Evolutionary conservation across 768 basidiomycete genomes (phyloP), one percentile per base, ranked within the genome.

Genomic region (Mycena galericulata): DNA sequence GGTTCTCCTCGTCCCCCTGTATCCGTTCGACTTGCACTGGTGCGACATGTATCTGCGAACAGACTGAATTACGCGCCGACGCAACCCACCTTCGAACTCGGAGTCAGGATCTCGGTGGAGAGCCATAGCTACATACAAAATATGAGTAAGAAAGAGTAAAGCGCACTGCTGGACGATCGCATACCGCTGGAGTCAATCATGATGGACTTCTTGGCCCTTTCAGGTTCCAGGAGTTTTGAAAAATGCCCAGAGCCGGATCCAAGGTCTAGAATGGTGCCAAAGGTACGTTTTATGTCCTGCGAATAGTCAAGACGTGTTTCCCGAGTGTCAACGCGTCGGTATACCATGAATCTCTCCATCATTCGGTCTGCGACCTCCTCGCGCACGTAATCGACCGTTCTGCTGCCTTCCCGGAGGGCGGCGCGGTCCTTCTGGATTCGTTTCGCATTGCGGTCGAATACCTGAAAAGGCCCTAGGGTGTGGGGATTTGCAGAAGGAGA

Each of bases 211-310:
- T 86, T 80, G 14, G 90, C 88, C 72, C 88, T 90, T 59, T 89
- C 84, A 15, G 79, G 76, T 70, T 93, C 92, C 49, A 98, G 75
- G 34, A 97, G 83, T 75, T 92, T 95, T 8, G 96, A 88, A 73
- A 99, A 92, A 80, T 97, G 96, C 1, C 98, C 98, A 3, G 98
- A 85, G 14, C 97, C 96, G 30, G 95, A 90, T 1, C 95, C 95
- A 29, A 98, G 81, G 80, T 99, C 98, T 20, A 99, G 80, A 24
- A 99, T 83, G 2, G 89, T 85, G 53, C 84, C 81, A 74, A 97
- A 98, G 36, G 88, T 91, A 47, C 91, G 87, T 80, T 94, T 96
- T 71, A 99, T 93, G 78, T 99, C 97, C 97, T 99, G 74, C 5
- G 49, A 50, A 51, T 72, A 46, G 46, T 45, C 54, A 27, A 56